Percentiles rank a stretch among this genome's conserved stretches.
phyloP scores from a whole-genome alignment of 331 rosid species.

The Dryas integrifolia region DNA sequence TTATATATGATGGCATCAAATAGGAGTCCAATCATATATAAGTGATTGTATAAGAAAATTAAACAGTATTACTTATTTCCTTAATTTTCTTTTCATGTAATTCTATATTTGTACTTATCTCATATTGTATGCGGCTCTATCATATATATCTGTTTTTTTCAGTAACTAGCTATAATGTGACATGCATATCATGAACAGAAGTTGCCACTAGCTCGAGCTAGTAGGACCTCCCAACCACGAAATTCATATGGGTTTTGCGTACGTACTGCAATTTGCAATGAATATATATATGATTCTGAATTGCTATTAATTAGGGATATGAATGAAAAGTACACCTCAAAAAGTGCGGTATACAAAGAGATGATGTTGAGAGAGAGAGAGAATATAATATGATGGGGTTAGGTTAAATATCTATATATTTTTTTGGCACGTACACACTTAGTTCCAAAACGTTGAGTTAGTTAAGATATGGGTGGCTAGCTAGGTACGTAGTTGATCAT shows the following conservation, averaged over 20 bases:
- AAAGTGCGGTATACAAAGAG: slow-evolving; percentile 19
- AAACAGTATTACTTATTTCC: too few species aligned
- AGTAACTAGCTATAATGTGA: too few species aligned
- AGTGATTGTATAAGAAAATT: too few species aligned
- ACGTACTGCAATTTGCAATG: slow-evolving; percentile 27
- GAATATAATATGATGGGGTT: slow-evolving; percentile 13
- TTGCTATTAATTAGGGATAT: slow-evolving; percentile 16
- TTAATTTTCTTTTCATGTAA: too few species aligned
- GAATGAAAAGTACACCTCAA: slow-evolving; percentile 36
- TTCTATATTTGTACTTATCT: too few species aligned
- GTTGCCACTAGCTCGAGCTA: too few species aligned
- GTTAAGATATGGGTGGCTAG: slow-evolving; percentile 34
- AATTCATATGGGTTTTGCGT: slow-evolving; percentile 24
- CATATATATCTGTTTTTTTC: too few species aligned
- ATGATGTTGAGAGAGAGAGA: slow-evolving; percentile 7
- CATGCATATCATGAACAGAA: too few species aligned
- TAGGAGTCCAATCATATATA: too few species aligned
- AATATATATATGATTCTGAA: slow-evolving; percentile 7
- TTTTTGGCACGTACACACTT: slow-evolving; percentile 16
- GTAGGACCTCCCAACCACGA: slow-evolving; percentile 3
- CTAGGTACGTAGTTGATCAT: slow-evolving; percentile 14
- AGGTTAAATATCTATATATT: slow-evolving; percentile 27
- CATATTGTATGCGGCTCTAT: too few species aligned
- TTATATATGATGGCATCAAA: too few species aligned
- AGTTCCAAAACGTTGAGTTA: slow-evolving; percentile 31